phyloP scores from a whole-genome alignment of 768 basidiomycete genomes.

The Psilocybe cubensis region DNA sequence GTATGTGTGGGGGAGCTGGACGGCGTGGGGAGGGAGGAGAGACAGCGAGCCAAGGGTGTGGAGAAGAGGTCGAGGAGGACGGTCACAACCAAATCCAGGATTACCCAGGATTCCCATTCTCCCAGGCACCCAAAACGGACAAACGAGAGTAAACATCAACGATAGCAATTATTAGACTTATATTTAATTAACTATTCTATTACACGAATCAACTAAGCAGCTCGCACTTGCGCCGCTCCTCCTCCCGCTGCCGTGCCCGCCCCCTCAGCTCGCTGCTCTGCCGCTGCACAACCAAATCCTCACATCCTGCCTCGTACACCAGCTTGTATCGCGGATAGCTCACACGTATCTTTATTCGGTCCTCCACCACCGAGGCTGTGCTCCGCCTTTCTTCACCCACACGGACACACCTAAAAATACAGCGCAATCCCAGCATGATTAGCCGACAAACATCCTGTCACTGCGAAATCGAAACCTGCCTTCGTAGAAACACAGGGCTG shows the following conservation, averaged over 20 bases:
- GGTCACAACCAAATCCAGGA: constrained; percentile 20
- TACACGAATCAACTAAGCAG: constrained; percentile 12
- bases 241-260: constrained; percentile 50
- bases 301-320: constrained; percentile 67
- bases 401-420: constrained; percentile 58
- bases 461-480: constrained; percentile 43
- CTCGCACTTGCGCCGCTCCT: constrained; percentile 53
- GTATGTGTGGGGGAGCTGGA: constrained; percentile 7
- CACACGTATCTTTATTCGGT: constrained; percentile 56
- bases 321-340: constrained; percentile 66
- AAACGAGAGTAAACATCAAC: constrained; percentile 17
- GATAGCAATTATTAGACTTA: constrained; percentile 5
- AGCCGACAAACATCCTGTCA: constrained; percentile 18
- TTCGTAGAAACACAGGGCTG: constrained; percentile 55
- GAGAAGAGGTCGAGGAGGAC: constrained; percentile 5
- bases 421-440: constrained; percentile 20
- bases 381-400: constrained; percentile 35
- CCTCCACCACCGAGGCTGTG: constrained; percentile 42
- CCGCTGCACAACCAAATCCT: constrained; percentile 53
- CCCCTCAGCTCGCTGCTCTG: constrained; percentile 34
- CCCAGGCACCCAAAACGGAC: constrained; percentile 20
- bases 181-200: constrained; percentile 6
- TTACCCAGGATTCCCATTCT: constrained; percentile 23
- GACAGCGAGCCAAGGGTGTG: constrained; percentile 9
- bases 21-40: constrained; percentile 22